These are phyloP conservation scores for Begonia fuchsioides DNA, from an alignment of 306 rosid species.

Conservation along the genomic window DNA sequence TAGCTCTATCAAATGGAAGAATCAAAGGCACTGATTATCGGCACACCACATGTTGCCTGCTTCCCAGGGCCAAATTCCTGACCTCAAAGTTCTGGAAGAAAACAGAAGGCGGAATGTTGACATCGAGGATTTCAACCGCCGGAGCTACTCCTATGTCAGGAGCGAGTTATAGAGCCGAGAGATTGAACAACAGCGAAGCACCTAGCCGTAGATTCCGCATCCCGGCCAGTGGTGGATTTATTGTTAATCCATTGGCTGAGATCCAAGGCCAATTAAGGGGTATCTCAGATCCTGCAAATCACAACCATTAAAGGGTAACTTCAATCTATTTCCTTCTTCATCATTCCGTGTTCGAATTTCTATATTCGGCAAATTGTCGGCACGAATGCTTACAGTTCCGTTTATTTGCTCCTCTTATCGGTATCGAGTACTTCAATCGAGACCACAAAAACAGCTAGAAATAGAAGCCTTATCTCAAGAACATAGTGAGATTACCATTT, in stretches of 20 bases:
- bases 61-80: slow-evolving; percentile 66
- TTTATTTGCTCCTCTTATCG: not conserved
- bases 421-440: too few species aligned
- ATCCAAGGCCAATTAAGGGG: slow-evolving; percentile 31
- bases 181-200: slow-evolving; percentile 20
- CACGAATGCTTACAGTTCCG: not conserved
- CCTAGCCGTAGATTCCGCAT: slow-evolving; percentile 33
- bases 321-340: not conserved
- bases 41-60: slow-evolving; percentile 48
- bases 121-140: slow-evolving; percentile 34
- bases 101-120: slow-evolving; percentile 37
- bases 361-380: not conserved
- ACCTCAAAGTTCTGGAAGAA: slow-evolving; percentile 81
- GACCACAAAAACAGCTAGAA: too few species aligned
- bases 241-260: slow-evolving; percentile 79
- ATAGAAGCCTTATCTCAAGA: too few species aligned
- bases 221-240: slow-evolving; percentile 53
- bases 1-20: slow-evolving; percentile 81
- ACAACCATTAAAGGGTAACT: slow-evolving; percentile 3
- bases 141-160: slow-evolving; percentile 28
- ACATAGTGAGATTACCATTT: too few species aligned
- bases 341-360: not conserved
- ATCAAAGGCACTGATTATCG: slow-evolving; percentile 29
- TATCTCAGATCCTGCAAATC: slow-evolving; percentile 4
- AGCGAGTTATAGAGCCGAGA: too few species aligned